Conservation (phyloP, 768 basidiomycete genomes). For the Jaapia argillacea region DNA sequence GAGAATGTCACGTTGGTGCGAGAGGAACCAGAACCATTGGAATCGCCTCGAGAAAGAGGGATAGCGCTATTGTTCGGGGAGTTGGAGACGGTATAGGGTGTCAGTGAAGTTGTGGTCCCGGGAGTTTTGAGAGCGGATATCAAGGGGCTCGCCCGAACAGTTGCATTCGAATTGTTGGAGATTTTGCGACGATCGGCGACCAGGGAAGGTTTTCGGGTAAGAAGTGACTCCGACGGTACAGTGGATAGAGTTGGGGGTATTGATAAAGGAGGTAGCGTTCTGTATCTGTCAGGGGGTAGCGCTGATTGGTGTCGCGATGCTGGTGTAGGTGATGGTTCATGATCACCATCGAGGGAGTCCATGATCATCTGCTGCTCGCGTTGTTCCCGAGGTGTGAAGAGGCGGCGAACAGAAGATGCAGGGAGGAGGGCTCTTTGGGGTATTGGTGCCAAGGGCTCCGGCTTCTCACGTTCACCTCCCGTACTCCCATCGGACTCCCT, state of each 20-base stretch:
- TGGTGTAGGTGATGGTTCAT: slow-evolving; percentile 40
- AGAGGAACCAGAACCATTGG: slow-evolving; percentile 24
- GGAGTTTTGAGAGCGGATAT: slow-evolving; percentile 36
- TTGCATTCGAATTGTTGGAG: slow-evolving; percentile 34
- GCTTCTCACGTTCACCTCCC: not conserved
- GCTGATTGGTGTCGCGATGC: slow-evolving; percentile 24
- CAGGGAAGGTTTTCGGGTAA: slow-evolving; percentile 11
- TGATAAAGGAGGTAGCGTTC: slow-evolving; percentile 36
- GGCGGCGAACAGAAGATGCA: not conserved
- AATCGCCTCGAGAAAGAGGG: slow-evolving; percentile 34
- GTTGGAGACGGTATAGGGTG: slow-evolving; percentile 52
- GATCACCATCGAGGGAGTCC: slow-evolving; percentile 21
- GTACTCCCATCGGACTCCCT: not conserved
- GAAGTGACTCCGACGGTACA: slow-evolving; percentile 46
- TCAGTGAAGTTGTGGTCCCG: slow-evolving; percentile 57
- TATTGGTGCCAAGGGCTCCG: not conserved
- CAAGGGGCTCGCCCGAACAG: slow-evolving; percentile 30
- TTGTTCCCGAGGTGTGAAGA: slow-evolving; percentile 46
- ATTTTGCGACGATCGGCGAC: slow-evolving; percentile 29
- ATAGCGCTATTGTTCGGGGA: slow-evolving; percentile 22
- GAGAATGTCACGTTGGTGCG: slow-evolving; percentile 51
- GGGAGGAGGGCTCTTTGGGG: not conserved
- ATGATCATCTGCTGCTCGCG: slow-evolving; percentile 26
- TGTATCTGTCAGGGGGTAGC: slow-evolving; percentile 28
- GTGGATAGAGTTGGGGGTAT: slow-evolving; percentile 51